Conservation (phyloP, 169 alveolate species). For the Babesia sp. region DNA sequence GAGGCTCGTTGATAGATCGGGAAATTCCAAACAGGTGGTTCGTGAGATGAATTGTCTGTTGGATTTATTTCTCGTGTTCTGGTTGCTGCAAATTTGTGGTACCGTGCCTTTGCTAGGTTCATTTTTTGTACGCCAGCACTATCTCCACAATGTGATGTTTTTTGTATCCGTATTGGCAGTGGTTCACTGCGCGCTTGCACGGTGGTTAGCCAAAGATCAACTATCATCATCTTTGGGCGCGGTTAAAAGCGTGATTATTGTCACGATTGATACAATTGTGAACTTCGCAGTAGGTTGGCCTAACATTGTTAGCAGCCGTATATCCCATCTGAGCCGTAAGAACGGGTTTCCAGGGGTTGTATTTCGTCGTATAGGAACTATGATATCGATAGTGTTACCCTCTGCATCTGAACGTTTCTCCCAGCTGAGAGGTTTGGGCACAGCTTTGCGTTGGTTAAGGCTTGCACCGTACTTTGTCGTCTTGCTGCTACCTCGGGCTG, state of each 20-base stretch:
- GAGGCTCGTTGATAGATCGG: constrained; percentile 1
- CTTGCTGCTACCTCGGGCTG: constrained; percentile 38
- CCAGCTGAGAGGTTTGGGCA: neutral
- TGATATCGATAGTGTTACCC: neutral
- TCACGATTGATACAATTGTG: constrained; percentile 12
- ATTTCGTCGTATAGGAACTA: neutral
- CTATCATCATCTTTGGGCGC: constrained; percentile 9
- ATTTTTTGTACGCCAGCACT: neutral
- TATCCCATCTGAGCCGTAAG: neutral
- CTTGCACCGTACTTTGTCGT: constrained; percentile 35
- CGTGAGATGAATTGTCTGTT: constrained; percentile 16
- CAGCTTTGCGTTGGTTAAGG: constrained; percentile 28
- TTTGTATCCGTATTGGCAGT: constrained; percentile 12
- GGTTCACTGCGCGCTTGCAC: constrained; percentile 20
- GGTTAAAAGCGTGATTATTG: constrained; percentile 14
- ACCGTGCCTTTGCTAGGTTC: constrained; percentile 29
- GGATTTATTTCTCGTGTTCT: constrained; percentile 12
- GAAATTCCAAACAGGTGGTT: neutral
- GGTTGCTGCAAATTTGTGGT: neutral
- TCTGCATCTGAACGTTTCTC: neutral
- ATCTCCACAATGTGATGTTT: constrained; percentile 15
- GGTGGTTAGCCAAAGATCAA: neutral
- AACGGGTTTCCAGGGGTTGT: neutral
- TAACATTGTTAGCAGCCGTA: constrained; percentile 28
- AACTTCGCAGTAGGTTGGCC: constrained; percentile 35